phyloP scores from a whole-genome alignment of 179 eudicot species.

The Sideroxylon spinosum region DNA sequence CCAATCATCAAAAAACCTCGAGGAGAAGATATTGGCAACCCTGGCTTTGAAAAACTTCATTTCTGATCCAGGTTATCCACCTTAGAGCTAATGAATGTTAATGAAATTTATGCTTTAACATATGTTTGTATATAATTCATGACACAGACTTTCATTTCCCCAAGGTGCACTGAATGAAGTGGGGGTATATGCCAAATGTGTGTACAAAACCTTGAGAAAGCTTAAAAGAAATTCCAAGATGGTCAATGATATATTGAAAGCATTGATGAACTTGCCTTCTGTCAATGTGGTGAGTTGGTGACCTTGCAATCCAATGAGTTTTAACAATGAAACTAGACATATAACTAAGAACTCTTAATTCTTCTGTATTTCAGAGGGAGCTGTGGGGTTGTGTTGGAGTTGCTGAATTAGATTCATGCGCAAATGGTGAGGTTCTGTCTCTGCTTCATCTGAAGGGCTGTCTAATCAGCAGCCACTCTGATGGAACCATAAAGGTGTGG shows the following conservation, averaged over 20 bases:
- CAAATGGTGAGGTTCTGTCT: conserved; percentile 45
- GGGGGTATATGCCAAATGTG: conserved; percentile 38
- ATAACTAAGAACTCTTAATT: conserved; percentile 4
- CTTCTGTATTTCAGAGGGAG: conserved; percentile 32
- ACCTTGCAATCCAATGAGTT: not conserved
- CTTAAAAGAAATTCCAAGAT: conserved; percentile 34
- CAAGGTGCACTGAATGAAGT: conserved; percentile 44
- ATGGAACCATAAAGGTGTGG: conserved; percentile 50
- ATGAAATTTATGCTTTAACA: not conserved
- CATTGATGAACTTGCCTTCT: conserved; percentile 47
- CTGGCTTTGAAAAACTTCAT: conserved; percentile 46
- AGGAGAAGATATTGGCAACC: conserved; percentile 48
- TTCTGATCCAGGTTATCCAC: conserved; percentile 35
- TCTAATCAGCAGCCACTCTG: conserved; percentile 47
- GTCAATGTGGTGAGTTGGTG: conserved; percentile 39
- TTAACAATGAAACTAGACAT: not conserved
- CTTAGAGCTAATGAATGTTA: not conserved
- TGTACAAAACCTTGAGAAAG: conserved; percentile 41
- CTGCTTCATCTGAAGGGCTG: conserved; percentile 35
- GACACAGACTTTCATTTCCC: not conserved
- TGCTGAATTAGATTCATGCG: conserved; percentile 36
- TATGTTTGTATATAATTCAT: not conserved
- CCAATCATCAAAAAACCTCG: conserved; percentile 48
- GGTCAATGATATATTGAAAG: conserved; percentile 39
- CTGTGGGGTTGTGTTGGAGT: conserved; percentile 46